Evolutionary conservation across 352 stramenopile genomes (phyloP).

Genomic region (Aphanomyces invadans): DNA sequence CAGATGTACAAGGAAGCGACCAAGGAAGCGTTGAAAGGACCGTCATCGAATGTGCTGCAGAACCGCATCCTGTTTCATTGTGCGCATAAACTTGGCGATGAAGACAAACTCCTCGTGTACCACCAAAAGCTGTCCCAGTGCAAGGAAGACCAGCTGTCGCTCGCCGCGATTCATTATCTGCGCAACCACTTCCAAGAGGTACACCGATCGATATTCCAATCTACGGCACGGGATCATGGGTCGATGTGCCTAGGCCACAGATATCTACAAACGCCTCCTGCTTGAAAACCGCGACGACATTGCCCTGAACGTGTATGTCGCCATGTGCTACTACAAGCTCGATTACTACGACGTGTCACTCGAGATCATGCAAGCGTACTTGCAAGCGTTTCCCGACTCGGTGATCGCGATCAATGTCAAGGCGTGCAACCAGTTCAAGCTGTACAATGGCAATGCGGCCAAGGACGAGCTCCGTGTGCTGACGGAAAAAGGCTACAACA

Average conservation of each 20-base stretch:
- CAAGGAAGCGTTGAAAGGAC: conserved; percentile 59
- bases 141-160: conserved; percentile 93
- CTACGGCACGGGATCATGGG: not conserved
- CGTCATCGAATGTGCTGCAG: conserved; percentile 63
- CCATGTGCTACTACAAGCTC: conserved; percentile 98
- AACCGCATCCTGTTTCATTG: conserved; percentile 94
- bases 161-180: conserved; percentile 94
- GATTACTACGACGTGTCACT: conserved; percentile 96
- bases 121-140: conserved; percentile 89
- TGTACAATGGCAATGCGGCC: conserved; percentile 94
- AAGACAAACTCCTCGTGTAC: conserved; percentile 92
- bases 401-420: conserved; percentile 94
- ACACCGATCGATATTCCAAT: not conserved
- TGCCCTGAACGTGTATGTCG: conserved; percentile 96
- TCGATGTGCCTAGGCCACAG: conserved; percentile 57
- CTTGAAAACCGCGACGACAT: conserved; percentile 94
- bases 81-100: conserved; percentile 88
- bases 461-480: conserved; percentile 92
- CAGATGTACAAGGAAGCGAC: conserved; percentile 87
- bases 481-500: conserved; percentile 81
- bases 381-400: conserved; percentile 87
- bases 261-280: conserved; percentile 95
- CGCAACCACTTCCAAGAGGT: conserved; percentile 89
- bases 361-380: conserved; percentile 94
- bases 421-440: conserved; percentile 94